phyloP scores from a whole-genome alignment of 2,329 filamentous ascomycete genomes.

The Penicillium corylophilum region DNA sequence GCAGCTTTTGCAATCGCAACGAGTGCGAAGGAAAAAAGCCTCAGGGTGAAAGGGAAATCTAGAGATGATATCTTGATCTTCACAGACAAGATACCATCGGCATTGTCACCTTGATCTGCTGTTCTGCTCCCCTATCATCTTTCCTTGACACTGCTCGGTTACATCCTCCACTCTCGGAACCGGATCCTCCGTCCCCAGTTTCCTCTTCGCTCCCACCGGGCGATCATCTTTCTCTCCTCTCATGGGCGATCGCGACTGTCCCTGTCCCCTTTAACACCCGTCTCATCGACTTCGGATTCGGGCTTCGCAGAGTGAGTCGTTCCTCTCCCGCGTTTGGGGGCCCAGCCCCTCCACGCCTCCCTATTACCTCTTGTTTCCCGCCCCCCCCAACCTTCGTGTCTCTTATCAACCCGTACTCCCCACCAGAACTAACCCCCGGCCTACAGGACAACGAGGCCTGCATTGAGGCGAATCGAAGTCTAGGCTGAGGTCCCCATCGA shows the following conservation, averaged over 20 bases:
- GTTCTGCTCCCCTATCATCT: not conserved
- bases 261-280: conserved; percentile 6
- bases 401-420: conserved; percentile 13
- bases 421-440: conserved; percentile 10
- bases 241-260: conserved; percentile 23
- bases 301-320: conserved; percentile 7
- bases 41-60: conserved; percentile 6
- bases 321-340: not conserved
- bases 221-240: conserved; percentile 22
- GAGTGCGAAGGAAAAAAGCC: conserved; percentile 10
- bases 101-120: not conserved
- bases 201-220: conserved; percentile 24
- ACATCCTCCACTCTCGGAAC: conserved; percentile 26
- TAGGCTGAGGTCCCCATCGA: conserved; percentile 30
- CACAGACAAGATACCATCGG: not conserved
- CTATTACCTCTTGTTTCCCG: conserved; percentile 21
- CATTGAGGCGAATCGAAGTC: conserved; percentile 27
- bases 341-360: conserved; percentile 39
- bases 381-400: conserved; percentile 8
- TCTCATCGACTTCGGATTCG: conserved; percentile 6
- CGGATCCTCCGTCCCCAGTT: conserved; percentile 29
- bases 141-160: conserved; percentile 20
- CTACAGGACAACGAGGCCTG: conserved; percentile 17
- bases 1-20: conserved; percentile 10
- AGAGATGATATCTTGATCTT: not conserved